Conservation (phyloP, 2,329 filamentous ascomycete species). For the Fusarium sororula region DNA sequence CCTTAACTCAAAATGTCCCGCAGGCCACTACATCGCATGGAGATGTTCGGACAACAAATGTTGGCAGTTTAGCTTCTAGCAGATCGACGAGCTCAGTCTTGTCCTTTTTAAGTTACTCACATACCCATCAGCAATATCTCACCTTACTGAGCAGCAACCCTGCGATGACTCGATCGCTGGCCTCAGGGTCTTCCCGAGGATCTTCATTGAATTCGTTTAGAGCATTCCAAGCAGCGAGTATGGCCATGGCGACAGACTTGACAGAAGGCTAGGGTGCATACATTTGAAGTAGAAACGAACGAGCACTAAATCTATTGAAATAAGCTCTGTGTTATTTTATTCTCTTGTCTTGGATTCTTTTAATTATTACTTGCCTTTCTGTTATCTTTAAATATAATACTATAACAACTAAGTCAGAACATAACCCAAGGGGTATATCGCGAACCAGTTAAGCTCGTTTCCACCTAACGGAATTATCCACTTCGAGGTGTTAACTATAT, state of each 20-base stretch:
- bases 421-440: too few species aligned
- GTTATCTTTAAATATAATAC: too few species aligned
- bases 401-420: too few species aligned
- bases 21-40: rapidly evolving
- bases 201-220: not conserved
- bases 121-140: rapidly evolving
- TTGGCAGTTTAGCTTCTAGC: rapidly evolving
- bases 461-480: too few species aligned
- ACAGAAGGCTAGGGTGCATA: rapidly evolving
- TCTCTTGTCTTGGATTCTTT: too few species aligned
- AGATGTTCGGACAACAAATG: rapidly evolving
- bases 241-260: rapidly evolving
- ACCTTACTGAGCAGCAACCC: rapidly evolving
- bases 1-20: rapidly evolving
- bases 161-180: not conserved
- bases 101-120: rapidly evolving
- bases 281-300: rapidly evolving
- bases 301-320: too few species aligned
- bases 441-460: too few species aligned
- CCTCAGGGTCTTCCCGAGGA: rapidly evolving
- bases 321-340: too few species aligned
- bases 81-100: rapidly evolving
- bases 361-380: too few species aligned
- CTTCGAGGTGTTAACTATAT: too few species aligned
- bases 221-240: not conserved